phyloP scores from a whole-genome alignment of 75 land plant species.

The Pinus tabuliformis region DNA sequence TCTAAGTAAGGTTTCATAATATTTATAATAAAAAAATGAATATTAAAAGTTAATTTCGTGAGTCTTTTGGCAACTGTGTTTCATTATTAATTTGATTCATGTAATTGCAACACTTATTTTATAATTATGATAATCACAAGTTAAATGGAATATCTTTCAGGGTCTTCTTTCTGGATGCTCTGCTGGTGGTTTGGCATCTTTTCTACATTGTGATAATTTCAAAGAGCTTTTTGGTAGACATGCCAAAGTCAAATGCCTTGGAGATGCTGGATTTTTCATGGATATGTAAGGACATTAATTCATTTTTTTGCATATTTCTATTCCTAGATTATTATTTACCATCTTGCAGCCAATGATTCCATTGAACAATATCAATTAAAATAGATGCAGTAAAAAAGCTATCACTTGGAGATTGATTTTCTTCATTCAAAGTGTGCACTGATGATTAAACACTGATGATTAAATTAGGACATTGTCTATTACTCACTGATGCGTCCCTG shows the following conservation, averaged over 20 bases:
- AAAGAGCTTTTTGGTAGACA: conserved; percentile 41
- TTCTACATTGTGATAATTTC: conserved; percentile 83
- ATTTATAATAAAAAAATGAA: too few species aligned
- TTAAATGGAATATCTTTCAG: conserved; percentile 21
- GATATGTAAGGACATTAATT: conserved; percentile 31
- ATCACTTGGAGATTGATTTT: background rate
- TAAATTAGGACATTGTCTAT: too few species aligned
- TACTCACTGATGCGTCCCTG: too few species aligned
- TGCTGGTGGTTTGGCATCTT: conserved; percentile 90
- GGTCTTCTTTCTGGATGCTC: conserved; percentile 93
- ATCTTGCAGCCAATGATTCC: background rate
- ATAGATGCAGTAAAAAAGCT: background rate
- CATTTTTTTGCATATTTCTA: background rate
- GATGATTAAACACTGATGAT: too few species aligned
- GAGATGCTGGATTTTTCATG: conserved; percentile 90
- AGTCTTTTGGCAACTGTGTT: too few species aligned
- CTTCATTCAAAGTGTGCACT: background rate
- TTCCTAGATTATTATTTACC: background rate
- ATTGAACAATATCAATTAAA: background rate
- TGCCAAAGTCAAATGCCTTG: conserved; percentile 80
- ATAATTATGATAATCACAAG: too few species aligned
- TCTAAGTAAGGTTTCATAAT: too few species aligned
- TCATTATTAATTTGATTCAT: too few species aligned
- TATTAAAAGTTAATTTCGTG: too few species aligned
- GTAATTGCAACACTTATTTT: too few species aligned